Evolutionary conservation across 371 early-diverging fungal genomes (phyloP).

Genomic region (Nematocida sp.): DNA sequence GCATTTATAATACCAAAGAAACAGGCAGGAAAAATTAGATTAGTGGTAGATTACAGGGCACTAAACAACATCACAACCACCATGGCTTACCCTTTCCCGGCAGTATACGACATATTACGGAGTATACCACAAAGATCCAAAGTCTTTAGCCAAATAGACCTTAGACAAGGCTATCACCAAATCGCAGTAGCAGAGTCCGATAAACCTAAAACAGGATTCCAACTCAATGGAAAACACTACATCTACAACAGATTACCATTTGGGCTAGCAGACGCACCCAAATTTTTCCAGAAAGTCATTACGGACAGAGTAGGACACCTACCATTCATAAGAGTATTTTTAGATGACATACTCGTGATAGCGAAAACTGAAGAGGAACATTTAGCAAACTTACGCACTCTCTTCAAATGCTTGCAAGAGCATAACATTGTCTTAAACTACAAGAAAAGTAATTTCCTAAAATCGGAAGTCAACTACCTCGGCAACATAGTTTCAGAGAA

Average conservation of each 20-base stretch:
- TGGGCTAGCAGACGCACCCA: conserved; percentile 22
- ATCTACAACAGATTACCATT: conserved; percentile 34
- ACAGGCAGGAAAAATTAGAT: conserved; percentile 59
- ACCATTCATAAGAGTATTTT: conserved; percentile 9
- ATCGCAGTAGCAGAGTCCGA: not conserved
- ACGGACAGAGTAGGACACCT: not conserved
- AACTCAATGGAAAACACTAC: not conserved
- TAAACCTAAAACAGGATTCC: conserved; percentile 8
- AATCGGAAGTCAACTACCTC: conserved; percentile 62
- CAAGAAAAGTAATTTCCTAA: conserved; percentile 66
- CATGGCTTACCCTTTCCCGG: not conserved
- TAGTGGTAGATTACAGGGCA: conserved; percentile 62
- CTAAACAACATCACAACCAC: conserved; percentile 63
- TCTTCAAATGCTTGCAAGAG: not conserved
- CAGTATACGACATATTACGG: not conserved
- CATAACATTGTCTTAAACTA: conserved; percentile 21
- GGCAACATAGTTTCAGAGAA: conserved; percentile 61
- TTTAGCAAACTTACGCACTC: not conserved
- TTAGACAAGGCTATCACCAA: conserved; percentile 26
- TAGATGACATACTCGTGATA: conserved; percentile 39
- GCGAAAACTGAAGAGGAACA: conserved; percentile 4
- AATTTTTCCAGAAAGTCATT: conserved; percentile 26
- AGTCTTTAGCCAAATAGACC: conserved; percentile 18
- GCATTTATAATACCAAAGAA: conserved; percentile 58
- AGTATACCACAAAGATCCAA: not conserved